Conservation (phyloP, 1,139 yeast genomes). For the Pichia sp. region DNA sequence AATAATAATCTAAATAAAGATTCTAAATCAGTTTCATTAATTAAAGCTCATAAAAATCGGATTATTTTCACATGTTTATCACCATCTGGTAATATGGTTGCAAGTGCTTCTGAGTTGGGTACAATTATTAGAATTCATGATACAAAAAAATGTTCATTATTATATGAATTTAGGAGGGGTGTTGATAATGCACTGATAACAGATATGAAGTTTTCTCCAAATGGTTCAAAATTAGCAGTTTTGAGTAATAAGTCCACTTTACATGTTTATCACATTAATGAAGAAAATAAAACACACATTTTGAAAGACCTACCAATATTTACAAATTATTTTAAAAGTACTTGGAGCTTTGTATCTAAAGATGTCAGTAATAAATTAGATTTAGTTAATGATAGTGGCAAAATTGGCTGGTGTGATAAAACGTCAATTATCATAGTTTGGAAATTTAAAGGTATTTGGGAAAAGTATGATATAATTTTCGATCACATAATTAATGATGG, state of each 20-base stretch:
- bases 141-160: constrained; percentile 61
- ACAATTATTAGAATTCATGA: constrained; percentile 79
- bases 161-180: constrained; percentile 84
- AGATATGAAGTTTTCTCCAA: constrained; percentile 77
- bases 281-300: constrained; percentile 56
- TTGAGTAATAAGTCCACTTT: constrained; percentile 83
- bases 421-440: constrained; percentile 64
- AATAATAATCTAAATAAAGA: constrained; percentile 38
- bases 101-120: constrained; percentile 84
- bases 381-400: constrained; percentile 47
- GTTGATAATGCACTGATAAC: constrained; percentile 75
- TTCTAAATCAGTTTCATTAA: constrained; percentile 57
- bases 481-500: constrained; percentile 17
- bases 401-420: constrained; percentile 74
- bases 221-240: constrained; percentile 71
- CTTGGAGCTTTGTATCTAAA: constrained; percentile 86
- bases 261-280: constrained; percentile 62
- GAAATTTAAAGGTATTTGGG: constrained; percentile 74
- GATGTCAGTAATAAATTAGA: constrained; percentile 47
- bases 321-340: constrained; percentile 64
- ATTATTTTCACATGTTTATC: constrained; percentile 65
- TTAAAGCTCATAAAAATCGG: constrained; percentile 75
- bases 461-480: constrained; percentile 67
- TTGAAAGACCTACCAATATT: constrained; percentile 62
- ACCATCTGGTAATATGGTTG: constrained; percentile 70